Base-by-base conservation (phyloP, 495 filamentous ascomycete genomes). In the Talaromyces borbonicus region DNA sequence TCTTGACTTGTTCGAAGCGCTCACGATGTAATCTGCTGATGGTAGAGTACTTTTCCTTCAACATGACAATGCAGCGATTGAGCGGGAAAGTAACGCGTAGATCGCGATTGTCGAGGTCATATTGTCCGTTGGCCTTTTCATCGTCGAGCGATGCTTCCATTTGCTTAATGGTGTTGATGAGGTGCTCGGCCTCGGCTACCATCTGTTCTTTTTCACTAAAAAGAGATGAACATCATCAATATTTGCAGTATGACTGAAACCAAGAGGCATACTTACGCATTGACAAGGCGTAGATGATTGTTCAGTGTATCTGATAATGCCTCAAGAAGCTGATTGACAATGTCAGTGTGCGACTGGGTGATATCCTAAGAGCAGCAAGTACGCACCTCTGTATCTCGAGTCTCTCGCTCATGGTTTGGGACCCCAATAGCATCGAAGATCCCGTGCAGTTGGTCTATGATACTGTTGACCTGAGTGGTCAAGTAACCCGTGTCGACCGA, bases 401-500 rank as follows among this genome's bases (percentile, higher is more conserved):
- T 71, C 49, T 96, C 88, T 50, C 93, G 81, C 66, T 95, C 92
- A 79, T 93, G 86, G 56, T 65, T 78, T 14, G 88, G 74, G 33
- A 99, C 81, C 27, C 92, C 92, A 54, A 99, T 96, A 52, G 97
- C 90, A 63, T 97, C 92, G 56, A 93, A 99, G 39, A 96, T 74
- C 33, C 83, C 84, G 67, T 96, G 90, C 36, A 99, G 73, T 65
- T 94, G 85, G 58, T 75, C 74, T 54, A 95, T 84, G 57, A 94
- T 96, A 52, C 79, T 89, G 53, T 86, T 86, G 62, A 96, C 86
- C 75, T 96, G 90, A 57, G 90, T 86, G 55, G 87, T 83, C 60
- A 96, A 69, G 58, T 93, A 90, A 59, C 83, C 83, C 39, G 88
- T 87, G 66, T 96, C 87, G 78, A 95, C 92, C 30, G 64, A 60